A percentile compares a stretch with the other conserved stretches of the same genome.
phyloP scores from a whole-genome alignment of 805 yeast species.

The Blastobotrys terrestris region DNA sequence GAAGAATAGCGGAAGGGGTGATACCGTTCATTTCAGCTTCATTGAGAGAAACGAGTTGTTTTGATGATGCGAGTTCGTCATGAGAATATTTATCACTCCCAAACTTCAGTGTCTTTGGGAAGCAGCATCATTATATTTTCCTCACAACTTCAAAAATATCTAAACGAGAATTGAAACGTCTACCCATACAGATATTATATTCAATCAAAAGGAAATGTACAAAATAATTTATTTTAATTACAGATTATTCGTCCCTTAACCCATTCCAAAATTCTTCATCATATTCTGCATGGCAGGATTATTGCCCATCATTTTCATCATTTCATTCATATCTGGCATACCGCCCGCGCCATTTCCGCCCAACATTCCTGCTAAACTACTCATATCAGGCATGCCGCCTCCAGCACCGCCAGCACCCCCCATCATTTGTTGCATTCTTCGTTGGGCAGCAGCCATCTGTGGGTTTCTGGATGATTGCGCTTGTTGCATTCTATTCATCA shows the following conservation, averaged over 20 bases:
- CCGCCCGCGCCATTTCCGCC: conserved; percentile 43
- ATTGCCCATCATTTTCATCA: conserved; percentile 52
- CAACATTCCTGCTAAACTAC: conserved; percentile 46
- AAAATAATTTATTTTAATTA: too few relatives aligned
- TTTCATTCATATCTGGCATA: conserved; percentile 60
- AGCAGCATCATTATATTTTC: too few relatives aligned
- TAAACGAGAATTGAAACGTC: too few relatives aligned
- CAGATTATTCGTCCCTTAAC: conserved; percentile 1
- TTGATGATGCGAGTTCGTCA: too few relatives aligned
- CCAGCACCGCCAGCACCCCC: conserved; percentile 43
- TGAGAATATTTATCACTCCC: too few relatives aligned
- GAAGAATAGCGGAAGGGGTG: background rate
- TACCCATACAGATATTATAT: too few relatives aligned
- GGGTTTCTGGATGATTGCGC: conserved; percentile 31
- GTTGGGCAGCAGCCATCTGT: conserved; percentile 41
- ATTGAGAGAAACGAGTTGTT: too few relatives aligned
- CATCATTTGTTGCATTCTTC: conserved; percentile 42
- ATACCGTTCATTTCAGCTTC: background rate
- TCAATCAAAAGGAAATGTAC: too few relatives aligned
- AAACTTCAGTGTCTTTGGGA: too few relatives aligned
- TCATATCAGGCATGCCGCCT: conserved; percentile 44
- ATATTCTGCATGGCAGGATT: conserved; percentile 45
- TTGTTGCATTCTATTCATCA: conserved; percentile 40
- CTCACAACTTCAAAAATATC: too few relatives aligned
- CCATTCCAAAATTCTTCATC: conserved; percentile 44